A percentile compares a stretch with the other conserved stretches of the same genome.
Evolutionary conservation across 345 rosid species (phyloP).

Genomic region (Moringa oleifera): DNA sequence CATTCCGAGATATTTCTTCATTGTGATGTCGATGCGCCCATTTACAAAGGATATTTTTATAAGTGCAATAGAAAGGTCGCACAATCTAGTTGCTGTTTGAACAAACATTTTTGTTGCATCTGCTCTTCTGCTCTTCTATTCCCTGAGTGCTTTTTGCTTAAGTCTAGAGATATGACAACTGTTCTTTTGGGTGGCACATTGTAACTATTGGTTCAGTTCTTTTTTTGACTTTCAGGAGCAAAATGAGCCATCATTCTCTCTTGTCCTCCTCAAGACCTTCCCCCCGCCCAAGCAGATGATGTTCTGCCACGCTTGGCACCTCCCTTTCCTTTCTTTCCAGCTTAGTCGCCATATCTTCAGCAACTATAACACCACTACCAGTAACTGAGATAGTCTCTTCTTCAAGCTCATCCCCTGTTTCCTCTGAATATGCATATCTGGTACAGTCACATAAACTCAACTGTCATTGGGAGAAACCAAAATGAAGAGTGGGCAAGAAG

Average conservation of each 20-base stretch:
- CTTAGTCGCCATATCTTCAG: slow-evolving; percentile 25
- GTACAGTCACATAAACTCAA: slow-evolving; percentile 1
- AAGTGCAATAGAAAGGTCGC: background rate
- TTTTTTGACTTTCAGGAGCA: background rate
- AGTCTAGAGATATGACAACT: background rate
- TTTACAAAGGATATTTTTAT: background rate
- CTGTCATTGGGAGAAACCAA: background rate
- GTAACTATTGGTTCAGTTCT: background rate
- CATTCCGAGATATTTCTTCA: no score
- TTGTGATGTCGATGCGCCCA: background rate
- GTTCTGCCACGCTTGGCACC: background rate
- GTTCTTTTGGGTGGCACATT: background rate
- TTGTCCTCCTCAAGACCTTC: slow-evolving; percentile 34
- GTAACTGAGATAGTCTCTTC: slow-evolving; percentile 30
- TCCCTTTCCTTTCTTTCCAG: slow-evolving; percentile 39
- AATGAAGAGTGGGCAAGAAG: background rate
- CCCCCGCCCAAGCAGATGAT: slow-evolving; percentile 21
- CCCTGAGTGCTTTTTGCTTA: background rate
- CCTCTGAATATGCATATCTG: slow-evolving; percentile 38
- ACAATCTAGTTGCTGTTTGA: background rate
- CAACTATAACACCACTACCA: slow-evolving; percentile 24
- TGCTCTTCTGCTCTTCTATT: background rate
- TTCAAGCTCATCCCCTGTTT: slow-evolving; percentile 31
- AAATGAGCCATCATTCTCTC: slow-evolving; percentile 18
- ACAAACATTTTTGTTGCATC: background rate